phyloP scores from a whole-genome alignment of 1,284 basidiomycete genomes.

The Cryptococcus deneoformans region DNA sequence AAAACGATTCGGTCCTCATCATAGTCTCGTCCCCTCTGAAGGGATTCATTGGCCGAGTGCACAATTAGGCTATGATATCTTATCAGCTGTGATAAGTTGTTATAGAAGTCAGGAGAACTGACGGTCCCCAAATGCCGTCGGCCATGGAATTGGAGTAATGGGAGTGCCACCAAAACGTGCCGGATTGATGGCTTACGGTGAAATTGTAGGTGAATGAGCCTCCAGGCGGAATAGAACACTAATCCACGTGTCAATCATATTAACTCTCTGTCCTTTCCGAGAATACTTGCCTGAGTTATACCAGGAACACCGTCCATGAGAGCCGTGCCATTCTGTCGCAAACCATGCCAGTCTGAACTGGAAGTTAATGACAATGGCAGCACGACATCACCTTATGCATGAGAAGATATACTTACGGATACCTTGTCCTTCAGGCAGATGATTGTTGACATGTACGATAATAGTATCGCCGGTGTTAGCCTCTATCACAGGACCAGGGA shows the following conservation, averaged over 20 bases:
- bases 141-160: slow-evolving; percentile 32
- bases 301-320: slow-evolving; percentile 36
- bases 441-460: slow-evolving; percentile 29
- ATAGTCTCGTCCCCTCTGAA: slow-evolving; percentile 18
- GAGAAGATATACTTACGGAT: slow-evolving; percentile 17
- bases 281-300: slow-evolving; percentile 23
- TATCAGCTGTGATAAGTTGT: background rate
- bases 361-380: too few relatives aligned
- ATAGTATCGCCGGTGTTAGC: slow-evolving; percentile 35
- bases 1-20: slow-evolving; percentile 26
- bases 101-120: slow-evolving; percentile 10
- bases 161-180: slow-evolving; percentile 38
- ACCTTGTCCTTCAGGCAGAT: slow-evolving; percentile 20
- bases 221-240: slow-evolving; percentile 55
- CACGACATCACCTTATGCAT: too few relatives aligned
- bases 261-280: background rate
- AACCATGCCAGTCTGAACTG: slow-evolving; percentile 35
- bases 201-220: slow-evolving; percentile 54
- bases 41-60: slow-evolving; percentile 23
- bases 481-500: slow-evolving; percentile 34
- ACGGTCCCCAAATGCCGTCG: slow-evolving; percentile 30
- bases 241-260: background rate
- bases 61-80: slow-evolving; percentile 17
- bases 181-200: slow-evolving; percentile 24
- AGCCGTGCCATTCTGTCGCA: slow-evolving; percentile 25